A percentile compares a stretch with the other conserved stretches of the same genome.
These are phyloP conservation scores for Candida peoriensis DNA, from an alignment of 805 yeast species.

Conservation along the genomic window DNA sequence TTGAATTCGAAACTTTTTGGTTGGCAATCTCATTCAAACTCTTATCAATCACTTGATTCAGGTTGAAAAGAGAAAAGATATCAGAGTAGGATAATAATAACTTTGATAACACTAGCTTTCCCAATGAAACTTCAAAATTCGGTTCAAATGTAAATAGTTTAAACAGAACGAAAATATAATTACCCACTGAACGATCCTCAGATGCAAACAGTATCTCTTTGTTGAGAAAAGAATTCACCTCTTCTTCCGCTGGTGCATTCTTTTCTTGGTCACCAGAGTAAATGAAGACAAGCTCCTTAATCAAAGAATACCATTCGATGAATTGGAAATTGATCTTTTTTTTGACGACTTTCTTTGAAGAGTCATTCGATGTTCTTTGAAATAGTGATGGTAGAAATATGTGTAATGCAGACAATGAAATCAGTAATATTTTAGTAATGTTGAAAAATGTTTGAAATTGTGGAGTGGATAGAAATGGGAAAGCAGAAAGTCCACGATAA, in stretches of 20 bases:
- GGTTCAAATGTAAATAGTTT: slow-evolving; percentile 17
- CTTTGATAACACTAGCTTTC: slow-evolving; percentile 19
- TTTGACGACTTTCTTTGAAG: not conserved
- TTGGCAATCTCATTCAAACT: slow-evolving; percentile 18
- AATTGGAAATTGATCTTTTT: slow-evolving; percentile 5
- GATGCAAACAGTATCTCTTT: slow-evolving; percentile 7
- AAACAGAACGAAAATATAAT: slow-evolving; percentile 12
- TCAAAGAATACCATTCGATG: slow-evolving; percentile 20
- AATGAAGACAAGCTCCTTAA: slow-evolving; percentile 22
- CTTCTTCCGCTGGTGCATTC: slow-evolving; percentile 14
- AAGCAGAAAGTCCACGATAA: slow-evolving; percentile 39
- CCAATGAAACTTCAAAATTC: slow-evolving; percentile 22
- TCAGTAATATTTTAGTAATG: slow-evolving; percentile 23
- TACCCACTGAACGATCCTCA: slow-evolving; percentile 3
- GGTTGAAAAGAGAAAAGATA: slow-evolving; percentile 11
- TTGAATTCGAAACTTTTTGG: slow-evolving; percentile 18
- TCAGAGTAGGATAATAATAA: slow-evolving; percentile 18
- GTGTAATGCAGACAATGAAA: slow-evolving; percentile 19
- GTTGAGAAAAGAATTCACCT: slow-evolving; percentile 15
- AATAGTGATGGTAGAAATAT: slow-evolving; percentile 18
- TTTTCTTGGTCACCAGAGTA: slow-evolving; percentile 15
- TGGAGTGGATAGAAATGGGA: slow-evolving; percentile 32
- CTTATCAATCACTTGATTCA: slow-evolving; percentile 11
- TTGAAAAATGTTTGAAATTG: slow-evolving; percentile 23
- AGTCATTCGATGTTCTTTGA: not conserved